These are phyloP conservation scores for Borovskyia barvae DNA, from an alignment of 208 protist species.

Conservation along the genomic window DNA sequence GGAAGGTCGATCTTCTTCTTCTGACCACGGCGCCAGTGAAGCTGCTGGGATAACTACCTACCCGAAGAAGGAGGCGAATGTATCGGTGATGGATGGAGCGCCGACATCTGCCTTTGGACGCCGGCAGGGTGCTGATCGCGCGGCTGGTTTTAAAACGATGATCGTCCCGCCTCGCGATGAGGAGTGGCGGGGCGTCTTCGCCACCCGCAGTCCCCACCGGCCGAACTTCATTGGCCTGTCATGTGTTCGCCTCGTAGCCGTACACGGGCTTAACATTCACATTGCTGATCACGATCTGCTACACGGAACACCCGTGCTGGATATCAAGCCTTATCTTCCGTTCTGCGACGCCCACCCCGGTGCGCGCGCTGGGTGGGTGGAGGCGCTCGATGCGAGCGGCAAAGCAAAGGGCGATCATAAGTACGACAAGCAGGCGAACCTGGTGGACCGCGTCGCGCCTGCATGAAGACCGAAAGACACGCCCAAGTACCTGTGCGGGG, in stretches of 20 bases:
- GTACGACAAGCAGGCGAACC: constrained; percentile 41
- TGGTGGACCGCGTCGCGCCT: constrained; percentile 69
- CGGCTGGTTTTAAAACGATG: constrained; percentile 80
- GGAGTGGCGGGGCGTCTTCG: constrained; percentile 83
- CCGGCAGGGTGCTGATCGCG: constrained; percentile 56
- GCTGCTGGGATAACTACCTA: background rate
- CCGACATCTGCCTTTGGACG: constrained; percentile 33
- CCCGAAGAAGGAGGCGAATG: background rate
- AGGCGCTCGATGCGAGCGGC: constrained; percentile 68
- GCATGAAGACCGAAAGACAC: no score
- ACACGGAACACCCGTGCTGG: constrained; percentile 95
- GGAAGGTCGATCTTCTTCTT: no score
- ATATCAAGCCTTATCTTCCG: constrained; percentile 96
- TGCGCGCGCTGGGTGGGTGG: constrained; percentile 80
- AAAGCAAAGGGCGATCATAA: constrained; percentile 76
- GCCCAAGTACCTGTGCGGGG: no score
- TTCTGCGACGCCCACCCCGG: constrained; percentile 85
- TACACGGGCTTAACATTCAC: constrained; percentile 79
- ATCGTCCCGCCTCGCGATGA: constrained; percentile 82
- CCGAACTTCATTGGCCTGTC: constrained; percentile 92
- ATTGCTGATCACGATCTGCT: constrained; percentile 94
- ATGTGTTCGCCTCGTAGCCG: constrained; percentile 75
- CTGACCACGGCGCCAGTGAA: background rate
- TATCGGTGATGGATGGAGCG: constrained; percentile 9
- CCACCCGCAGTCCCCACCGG: constrained; percentile 89